Evolutionary conservation across 1,139 yeast genomes (phyloP).

Genomic region (Wickerhamomyces sp.): DNA sequence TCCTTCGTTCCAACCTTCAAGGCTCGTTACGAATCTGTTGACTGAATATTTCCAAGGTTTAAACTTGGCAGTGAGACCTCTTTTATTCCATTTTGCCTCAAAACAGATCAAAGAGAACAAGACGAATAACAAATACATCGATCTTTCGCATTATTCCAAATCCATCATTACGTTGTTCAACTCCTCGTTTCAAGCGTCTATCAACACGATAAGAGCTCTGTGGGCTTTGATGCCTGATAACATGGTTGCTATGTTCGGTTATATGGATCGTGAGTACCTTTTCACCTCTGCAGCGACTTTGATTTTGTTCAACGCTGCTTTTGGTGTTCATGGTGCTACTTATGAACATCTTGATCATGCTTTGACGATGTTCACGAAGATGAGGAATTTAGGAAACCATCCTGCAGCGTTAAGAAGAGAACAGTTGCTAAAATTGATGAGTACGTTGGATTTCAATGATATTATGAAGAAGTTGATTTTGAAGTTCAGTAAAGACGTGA

Average conservation of each 20-base stretch:
- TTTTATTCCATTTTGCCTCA: constrained; percentile 74
- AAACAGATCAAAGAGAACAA: constrained; percentile 55
- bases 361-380: constrained; percentile 58
- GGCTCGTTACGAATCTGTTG: constrained; percentile 72
- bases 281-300: constrained; percentile 79
- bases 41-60: constrained; percentile 85
- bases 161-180: constrained; percentile 65
- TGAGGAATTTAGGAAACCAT: constrained; percentile 72
- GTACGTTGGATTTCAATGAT: constrained; percentile 64
- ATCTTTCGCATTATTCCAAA: constrained; percentile 62
- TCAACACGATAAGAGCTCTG: constrained; percentile 67
- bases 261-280: constrained; percentile 83
- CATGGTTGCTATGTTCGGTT: constrained; percentile 80
- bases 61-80: constrained; percentile 76
- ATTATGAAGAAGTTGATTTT: constrained; percentile 51
- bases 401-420: constrained; percentile 75
- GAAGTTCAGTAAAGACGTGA: constrained; percentile 49
- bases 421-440: constrained; percentile 59
- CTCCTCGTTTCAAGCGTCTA: constrained; percentile 81
- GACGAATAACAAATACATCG: constrained; percentile 51
- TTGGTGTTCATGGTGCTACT: constrained; percentile 79
- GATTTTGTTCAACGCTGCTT: constrained; percentile 71
- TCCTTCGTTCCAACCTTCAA: constrained; percentile 51
- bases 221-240: constrained; percentile 72
- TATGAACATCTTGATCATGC: constrained; percentile 72